Percentiles rank a stretch among this genome's conserved stretches.
phyloP scores from a whole-genome alignment of 1,139 yeast genomes.

The Suhomyces terraborum region DNA sequence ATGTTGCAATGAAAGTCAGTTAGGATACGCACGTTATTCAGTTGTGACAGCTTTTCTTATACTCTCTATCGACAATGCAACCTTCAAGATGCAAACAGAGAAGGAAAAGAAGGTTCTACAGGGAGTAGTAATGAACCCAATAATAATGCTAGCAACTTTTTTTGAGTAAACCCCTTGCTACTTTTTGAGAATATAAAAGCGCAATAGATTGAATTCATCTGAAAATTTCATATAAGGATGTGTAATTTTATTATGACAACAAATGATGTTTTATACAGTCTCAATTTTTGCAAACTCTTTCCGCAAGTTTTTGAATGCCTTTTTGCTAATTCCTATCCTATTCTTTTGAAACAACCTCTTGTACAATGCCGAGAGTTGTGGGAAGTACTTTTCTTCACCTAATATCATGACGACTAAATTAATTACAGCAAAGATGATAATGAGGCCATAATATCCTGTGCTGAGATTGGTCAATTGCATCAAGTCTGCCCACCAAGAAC shows the following conservation, averaged over 20 bases:
- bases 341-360: conserved; percentile 29
- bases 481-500: conserved; percentile 58
- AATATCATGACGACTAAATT: conserved; percentile 54
- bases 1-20: no score
- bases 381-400: conserved; percentile 44
- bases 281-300: conserved; percentile 22
- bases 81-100: no score
- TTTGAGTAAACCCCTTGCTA: no score
- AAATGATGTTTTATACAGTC: conserved; percentile 8
- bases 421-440: conserved; percentile 47
- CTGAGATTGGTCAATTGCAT: conserved; percentile 76
- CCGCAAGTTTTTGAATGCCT: conserved; percentile 41
- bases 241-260: neutral
- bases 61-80: no score
- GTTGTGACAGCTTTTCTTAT: no score
- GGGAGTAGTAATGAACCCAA: no score
- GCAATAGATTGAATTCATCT: no score
- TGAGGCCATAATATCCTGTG: conserved; percentile 47
- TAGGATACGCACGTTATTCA: no score
- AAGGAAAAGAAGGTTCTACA: no score
- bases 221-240: neutral
- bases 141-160: no score
- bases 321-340: conserved; percentile 35
- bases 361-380: conserved; percentile 30
- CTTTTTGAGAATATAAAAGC: no score